phyloP scores from a whole-genome alignment of 805 yeast species.

The Geotrichum ghanense region DNA sequence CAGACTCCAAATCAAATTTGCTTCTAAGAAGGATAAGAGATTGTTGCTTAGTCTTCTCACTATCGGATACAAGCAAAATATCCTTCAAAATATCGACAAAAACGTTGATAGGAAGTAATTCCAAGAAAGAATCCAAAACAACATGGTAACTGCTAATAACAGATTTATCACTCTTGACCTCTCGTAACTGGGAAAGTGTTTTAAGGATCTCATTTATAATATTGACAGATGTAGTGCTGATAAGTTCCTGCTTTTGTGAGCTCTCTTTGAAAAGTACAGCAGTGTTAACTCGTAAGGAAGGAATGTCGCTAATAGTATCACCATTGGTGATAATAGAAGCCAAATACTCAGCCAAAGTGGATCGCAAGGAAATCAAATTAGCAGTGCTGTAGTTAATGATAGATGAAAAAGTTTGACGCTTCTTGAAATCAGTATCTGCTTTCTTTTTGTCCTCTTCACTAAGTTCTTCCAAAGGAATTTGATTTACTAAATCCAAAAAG shows the following conservation, averaged over 20 bases:
- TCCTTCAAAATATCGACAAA: conserved; percentile 54
- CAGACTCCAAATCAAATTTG: conserved; percentile 60
- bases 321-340: conserved; percentile 34
- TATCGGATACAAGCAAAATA: conserved; percentile 17
- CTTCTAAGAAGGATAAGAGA: conserved; percentile 50
- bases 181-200: not conserved
- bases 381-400: conserved; percentile 37
- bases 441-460: conserved; percentile 27
- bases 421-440: conserved; percentile 25
- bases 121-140: conserved; percentile 50
- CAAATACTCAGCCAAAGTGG: conserved; percentile 44
- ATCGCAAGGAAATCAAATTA: conserved; percentile 39
- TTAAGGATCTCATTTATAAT: not conserved
- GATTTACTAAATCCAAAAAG: conserved; percentile 14
- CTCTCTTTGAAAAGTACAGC: conserved; percentile 24
- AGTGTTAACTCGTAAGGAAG: conserved; percentile 44
- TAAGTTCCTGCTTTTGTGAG: conserved; percentile 4
- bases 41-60: conserved; percentile 36
- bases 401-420: conserved; percentile 53
- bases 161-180: not conserved
- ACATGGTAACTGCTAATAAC: not conserved
- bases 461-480: conserved; percentile 14
- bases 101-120: conserved; percentile 61
- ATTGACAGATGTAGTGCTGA: conserved; percentile 5
- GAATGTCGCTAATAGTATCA: conserved; percentile 29